Percentiles rank a stretch among this genome's conserved stretches.
Conservation (phyloP, 257 asterid genomes). For the Petrea volubilis region DNA sequence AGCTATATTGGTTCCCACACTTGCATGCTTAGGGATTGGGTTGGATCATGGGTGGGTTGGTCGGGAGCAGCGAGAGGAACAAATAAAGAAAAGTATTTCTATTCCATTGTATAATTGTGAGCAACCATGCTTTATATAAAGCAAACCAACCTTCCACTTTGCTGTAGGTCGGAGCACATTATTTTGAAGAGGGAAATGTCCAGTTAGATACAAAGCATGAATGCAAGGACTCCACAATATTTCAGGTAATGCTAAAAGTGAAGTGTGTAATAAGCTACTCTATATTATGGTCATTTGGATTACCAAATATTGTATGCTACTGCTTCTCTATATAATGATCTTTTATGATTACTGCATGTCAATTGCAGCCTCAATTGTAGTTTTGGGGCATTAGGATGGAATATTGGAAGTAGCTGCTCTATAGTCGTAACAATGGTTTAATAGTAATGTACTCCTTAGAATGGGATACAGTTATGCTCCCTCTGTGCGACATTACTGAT, state of each 20-base stretch:
- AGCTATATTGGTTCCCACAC: background rate
- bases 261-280: conserved; percentile 20
- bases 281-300: conserved; percentile 17
- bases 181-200: conserved; percentile 99
- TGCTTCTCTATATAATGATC: conserved; percentile 15
- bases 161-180: conserved; percentile 93
- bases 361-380: conserved; percentile 6
- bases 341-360: conserved; percentile 18
- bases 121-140: background rate
- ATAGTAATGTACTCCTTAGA: background rate
- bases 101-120: background rate
- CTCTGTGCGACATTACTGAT: background rate
- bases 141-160: conserved; percentile 21
- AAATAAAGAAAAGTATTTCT: background rate
- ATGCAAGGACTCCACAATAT: conserved; percentile 76
- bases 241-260: conserved; percentile 62
- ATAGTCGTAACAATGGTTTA: conserved; percentile 9
- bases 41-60: background rate
- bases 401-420: background rate
- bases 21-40: background rate
- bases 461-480: background rate
- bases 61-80: background rate
- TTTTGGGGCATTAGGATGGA: conserved; percentile 10
- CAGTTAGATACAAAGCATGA: conserved; percentile 89
- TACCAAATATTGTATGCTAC: conserved; percentile 1